Percentiles rank a stretch among this genome's conserved stretches.
phyloP scores from a whole-genome alignment of 2,329 filamentous ascomycete genomes.

The Epichloe sylvatica region DNA sequence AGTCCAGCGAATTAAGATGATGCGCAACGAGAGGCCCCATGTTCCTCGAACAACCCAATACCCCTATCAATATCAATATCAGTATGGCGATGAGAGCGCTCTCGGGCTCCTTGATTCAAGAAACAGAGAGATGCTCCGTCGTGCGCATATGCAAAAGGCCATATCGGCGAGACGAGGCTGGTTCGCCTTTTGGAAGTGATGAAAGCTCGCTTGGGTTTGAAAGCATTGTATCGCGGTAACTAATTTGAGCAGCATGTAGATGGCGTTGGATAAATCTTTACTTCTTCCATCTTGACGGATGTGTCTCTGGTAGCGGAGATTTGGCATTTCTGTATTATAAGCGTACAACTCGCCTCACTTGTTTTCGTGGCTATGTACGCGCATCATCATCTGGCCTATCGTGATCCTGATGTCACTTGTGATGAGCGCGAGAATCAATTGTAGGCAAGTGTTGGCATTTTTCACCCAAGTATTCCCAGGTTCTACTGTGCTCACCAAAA shows the following conservation, averaged over 20 bases:
- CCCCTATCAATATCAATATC: conserved; percentile 8
- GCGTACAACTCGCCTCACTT: too few relatives aligned
- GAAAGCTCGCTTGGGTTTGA: not conserved
- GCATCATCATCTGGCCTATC: too few relatives aligned
- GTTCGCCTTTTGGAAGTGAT: conserved; percentile 7
- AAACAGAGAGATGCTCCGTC: conserved; percentile 39
- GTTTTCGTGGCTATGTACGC: too few relatives aligned
- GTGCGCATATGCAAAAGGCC: conserved; percentile 36
- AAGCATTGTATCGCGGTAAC: not conserved
- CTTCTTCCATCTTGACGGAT: not conserved
- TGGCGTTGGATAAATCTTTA: not conserved
- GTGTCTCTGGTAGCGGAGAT: too few relatives aligned
- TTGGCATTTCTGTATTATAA: too few relatives aligned
- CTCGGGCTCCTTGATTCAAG: conserved; percentile 38
- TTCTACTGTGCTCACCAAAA: too few relatives aligned
- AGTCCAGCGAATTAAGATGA: conserved; percentile 84
- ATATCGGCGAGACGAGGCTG: conserved; percentile 21
- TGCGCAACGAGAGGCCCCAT: conserved; percentile 26
- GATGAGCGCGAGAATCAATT: too few relatives aligned
- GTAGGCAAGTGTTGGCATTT: too few relatives aligned
- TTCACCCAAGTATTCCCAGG: too few relatives aligned
- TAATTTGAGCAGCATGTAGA: conserved; percentile 3
- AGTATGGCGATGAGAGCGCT: conserved; percentile 29
- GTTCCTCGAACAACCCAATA: conserved; percentile 28
- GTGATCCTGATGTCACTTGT: too few relatives aligned